phyloP scores from a whole-genome alignment of 371 early-diverging fungal species.

The Lichtheimia ornata region DNA sequence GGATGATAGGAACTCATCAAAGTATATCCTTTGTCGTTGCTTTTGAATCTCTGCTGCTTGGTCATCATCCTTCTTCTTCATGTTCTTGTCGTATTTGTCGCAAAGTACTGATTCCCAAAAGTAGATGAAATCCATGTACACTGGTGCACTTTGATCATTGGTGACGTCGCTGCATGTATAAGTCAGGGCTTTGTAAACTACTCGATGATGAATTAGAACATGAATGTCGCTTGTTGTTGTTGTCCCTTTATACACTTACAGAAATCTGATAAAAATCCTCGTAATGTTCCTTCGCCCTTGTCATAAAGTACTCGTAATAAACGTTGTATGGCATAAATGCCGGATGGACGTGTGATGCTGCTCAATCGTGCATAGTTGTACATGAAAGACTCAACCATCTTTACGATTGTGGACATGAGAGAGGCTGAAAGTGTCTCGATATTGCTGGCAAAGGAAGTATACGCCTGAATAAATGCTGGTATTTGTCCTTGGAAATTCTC shows the following conservation, averaged over 20 bases:
- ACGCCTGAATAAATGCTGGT: conserved; percentile 68
- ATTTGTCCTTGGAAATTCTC: conserved; percentile 46
- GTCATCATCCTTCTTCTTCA: background rate
- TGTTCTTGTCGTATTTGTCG: background rate
- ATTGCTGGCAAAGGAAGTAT: conserved; percentile 54
- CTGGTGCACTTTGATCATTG: conserved; percentile 11
- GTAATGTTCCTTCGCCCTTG: conserved; percentile 52
- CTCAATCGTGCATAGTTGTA: conserved; percentile 41
- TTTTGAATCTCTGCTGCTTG: background rate
- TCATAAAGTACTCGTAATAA: conserved; percentile 53
- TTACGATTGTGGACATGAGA: conserved; percentile 50
- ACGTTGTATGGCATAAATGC: conserved; percentile 45
- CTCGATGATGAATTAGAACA: background rate
- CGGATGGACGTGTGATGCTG: conserved; percentile 38
- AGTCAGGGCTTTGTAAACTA: conserved; percentile 63
- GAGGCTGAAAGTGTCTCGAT: conserved; percentile 45
- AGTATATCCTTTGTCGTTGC: conserved; percentile 21
- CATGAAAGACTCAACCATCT: conserved; percentile 49
- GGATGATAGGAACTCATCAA: conserved; percentile 35
- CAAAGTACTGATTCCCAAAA: conserved; percentile 40
- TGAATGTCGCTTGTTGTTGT: background rate
- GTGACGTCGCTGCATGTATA: conserved; percentile 47
- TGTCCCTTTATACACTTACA: conserved; percentile 34
- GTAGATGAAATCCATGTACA: conserved; percentile 31
- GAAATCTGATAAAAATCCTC: conserved; percentile 42